phyloP scores from a whole-genome alignment of 768 basidiomycete species.

The Imleria badia region DNA sequence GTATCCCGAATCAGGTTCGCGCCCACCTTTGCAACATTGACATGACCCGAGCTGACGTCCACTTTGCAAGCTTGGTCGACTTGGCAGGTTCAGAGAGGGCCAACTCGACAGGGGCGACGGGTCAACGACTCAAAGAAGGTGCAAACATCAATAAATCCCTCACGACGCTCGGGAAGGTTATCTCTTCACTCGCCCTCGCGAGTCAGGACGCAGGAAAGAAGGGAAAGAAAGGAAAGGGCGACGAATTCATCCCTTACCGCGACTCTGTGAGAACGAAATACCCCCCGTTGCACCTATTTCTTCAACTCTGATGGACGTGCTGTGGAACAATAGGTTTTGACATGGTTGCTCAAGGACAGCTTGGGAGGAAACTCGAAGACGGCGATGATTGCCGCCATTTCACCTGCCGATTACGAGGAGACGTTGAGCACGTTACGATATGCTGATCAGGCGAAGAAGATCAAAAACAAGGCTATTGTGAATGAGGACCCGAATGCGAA shows the following conservation, averaged over 20 bases:
- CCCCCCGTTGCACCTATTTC: not conserved
- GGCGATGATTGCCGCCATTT: constrained; percentile 98
- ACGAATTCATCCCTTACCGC: constrained; percentile 95
- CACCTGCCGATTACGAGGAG: constrained; percentile 98
- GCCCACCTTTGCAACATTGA: not conserved
- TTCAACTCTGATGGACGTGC: constrained; percentile 6
- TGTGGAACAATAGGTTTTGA: constrained; percentile 65
- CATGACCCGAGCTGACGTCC: constrained; percentile 10
- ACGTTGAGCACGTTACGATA: constrained; percentile 95
- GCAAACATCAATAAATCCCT: constrained; percentile 99
- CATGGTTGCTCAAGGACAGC: constrained; percentile 98
- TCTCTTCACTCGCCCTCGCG: constrained; percentile 77
- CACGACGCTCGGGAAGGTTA: constrained; percentile 97
- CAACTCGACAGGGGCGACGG: constrained; percentile 97
- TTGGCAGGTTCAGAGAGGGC: constrained; percentile 96
- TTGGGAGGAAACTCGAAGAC: constrained; percentile 97
- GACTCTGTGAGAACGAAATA: constrained; percentile 74
- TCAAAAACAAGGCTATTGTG: constrained; percentile 98
- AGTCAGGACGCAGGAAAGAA: constrained; percentile 65
- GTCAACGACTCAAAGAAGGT: constrained; percentile 93
- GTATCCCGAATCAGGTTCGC: constrained; percentile 93
- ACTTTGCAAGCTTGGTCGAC: constrained; percentile 72
- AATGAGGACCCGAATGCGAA: constrained; percentile 99
- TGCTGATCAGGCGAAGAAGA: constrained; percentile 99
- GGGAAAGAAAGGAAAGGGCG: constrained; percentile 85